These are phyloP conservation scores for Saccharomycopsis sp. DNA, from an alignment of 805 yeast genomes.

Conservation along the genomic window DNA sequence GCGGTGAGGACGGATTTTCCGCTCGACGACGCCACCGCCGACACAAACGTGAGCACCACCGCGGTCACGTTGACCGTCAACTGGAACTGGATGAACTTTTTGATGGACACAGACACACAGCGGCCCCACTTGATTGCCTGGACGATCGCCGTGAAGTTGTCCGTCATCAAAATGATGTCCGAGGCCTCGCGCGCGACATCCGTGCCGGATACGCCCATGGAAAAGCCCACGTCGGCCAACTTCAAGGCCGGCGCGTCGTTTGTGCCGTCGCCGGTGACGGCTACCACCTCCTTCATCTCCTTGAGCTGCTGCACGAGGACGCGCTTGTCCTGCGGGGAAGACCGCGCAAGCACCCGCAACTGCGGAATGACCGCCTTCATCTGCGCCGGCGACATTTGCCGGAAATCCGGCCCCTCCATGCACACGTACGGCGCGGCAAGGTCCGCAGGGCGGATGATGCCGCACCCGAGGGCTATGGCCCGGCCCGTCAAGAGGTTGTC, in stretches of 20 bases:
- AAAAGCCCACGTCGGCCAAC: slow-evolving; percentile 95
- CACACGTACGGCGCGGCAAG: slow-evolving; percentile 48
- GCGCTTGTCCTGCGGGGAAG: slow-evolving; percentile 93
- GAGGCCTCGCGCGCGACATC: slow-evolving; percentile 99
- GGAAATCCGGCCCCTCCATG: slow-evolving; percentile 91
- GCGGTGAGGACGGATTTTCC: slow-evolving; percentile 90
- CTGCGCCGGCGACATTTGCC: slow-evolving; percentile 54
- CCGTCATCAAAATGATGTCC: slow-evolving; percentile 86
- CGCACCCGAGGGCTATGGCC: slow-evolving; percentile 84
- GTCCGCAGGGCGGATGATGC: slow-evolving; percentile 54
- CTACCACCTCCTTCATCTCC: slow-evolving; percentile 84
- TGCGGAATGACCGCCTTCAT: slow-evolving; percentile 59
- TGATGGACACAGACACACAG: slow-evolving; percentile 89
- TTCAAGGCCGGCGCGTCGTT: slow-evolving; percentile 98
- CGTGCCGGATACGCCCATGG: slow-evolving; percentile 98
- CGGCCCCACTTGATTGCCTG: slow-evolving; percentile 99
- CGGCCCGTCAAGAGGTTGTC: slow-evolving; percentile 88
- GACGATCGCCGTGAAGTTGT: slow-evolving; percentile 90
- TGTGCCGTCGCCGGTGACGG: slow-evolving; percentile 99
- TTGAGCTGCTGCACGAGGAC: slow-evolving; percentile 76
- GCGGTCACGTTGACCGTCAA: slow-evolving; percentile 96
- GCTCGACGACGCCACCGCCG: slow-evolving; percentile 78
- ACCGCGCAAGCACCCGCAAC: slow-evolving; percentile 82
- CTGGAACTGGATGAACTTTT: slow-evolving; percentile 94
- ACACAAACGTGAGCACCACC: slow-evolving; percentile 85